Evolutionary conservation across 2,329 filamentous ascomycete species (phyloP).

Genomic region (Monosporascus sp.): DNA sequence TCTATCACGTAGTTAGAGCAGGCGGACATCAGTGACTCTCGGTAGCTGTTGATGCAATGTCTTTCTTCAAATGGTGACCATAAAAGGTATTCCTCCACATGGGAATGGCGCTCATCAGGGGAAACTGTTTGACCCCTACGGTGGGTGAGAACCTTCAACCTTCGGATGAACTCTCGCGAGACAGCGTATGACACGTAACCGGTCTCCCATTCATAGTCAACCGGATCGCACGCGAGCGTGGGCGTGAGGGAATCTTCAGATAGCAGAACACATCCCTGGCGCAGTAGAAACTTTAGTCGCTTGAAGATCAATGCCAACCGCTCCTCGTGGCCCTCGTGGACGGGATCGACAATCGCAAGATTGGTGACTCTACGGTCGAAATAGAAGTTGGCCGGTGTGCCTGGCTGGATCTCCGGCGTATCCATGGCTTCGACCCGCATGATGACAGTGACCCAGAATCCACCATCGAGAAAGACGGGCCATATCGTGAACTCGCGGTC

Average conservation of each 20-base stretch:
- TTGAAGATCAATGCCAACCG: slow-evolving; percentile 3
- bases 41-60: not conserved
- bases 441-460: slow-evolving; percentile 17
- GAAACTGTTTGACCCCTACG: not conserved
- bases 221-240: not conserved
- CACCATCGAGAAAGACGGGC: slow-evolving; percentile 10
- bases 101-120: not conserved
- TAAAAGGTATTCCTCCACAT: not conserved
- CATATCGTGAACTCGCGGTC: slow-evolving; percentile 16
- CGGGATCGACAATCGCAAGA: slow-evolving; percentile 16
- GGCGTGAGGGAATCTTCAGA: not conserved
- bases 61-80: not conserved
- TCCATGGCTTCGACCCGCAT: slow-evolving; percentile 4
- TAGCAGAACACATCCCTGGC: slow-evolving; percentile 14
- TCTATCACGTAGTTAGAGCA: not conserved
- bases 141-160: slow-evolving; percentile 15
- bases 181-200: slow-evolving; percentile 19
- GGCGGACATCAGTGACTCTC: not conserved
- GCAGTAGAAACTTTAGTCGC: slow-evolving; percentile 10
- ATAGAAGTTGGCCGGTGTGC: not conserved
- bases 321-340: not conserved
- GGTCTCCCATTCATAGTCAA: slow-evolving; percentile 10
- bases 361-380: slow-evolving; percentile 12
- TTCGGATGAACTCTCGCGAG: slow-evolving; percentile 19
- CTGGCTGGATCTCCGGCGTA: not conserved